phyloP scores from a whole-genome alignment of 768 basidiomycete species.

The Cyathus striatus region DNA sequence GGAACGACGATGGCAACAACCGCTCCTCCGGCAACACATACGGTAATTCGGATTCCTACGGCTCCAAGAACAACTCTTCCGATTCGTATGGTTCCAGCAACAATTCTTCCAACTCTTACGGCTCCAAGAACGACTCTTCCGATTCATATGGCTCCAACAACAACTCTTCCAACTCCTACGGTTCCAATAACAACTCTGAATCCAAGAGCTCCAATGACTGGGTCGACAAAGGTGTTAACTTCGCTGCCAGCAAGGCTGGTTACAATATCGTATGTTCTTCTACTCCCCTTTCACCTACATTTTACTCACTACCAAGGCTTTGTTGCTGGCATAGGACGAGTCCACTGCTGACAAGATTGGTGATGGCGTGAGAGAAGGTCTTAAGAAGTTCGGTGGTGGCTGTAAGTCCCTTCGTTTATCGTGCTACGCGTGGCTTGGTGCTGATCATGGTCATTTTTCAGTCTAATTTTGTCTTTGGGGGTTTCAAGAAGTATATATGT shows the following conservation, averaged over 20 bases:
- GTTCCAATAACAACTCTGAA: conserved; percentile 13
- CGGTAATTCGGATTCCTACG: conserved; percentile 7
- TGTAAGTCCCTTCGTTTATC: background rate
- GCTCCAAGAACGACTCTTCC: conserved; percentile 9
- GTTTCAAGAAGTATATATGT: no score
- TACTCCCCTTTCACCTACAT: no score
- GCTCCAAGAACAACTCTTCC: conserved; percentile 13
- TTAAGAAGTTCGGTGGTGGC: conserved; percentile 29
- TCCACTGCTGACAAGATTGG: conserved; percentile 32
- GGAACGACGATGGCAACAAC: conserved; percentile 11
- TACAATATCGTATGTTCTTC: conserved; percentile 34
- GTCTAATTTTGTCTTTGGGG: no score
- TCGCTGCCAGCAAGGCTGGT: conserved; percentile 34
- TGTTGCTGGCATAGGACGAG: conserved; percentile 26
- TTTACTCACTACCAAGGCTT: no score
- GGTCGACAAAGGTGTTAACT: conserved; percentile 33
- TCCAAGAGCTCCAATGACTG: conserved; percentile 15
- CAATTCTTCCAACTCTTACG: conserved; percentile 10
- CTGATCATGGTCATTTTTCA: no score
- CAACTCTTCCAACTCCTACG: conserved; percentile 12
- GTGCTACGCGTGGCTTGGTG: no score
- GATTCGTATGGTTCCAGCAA: conserved; percentile 19
- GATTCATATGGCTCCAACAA: conserved; percentile 21
- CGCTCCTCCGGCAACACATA: conserved; percentile 6
- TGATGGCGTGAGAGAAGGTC: conserved; percentile 25